phyloP scores from a whole-genome alignment of 2,329 filamentous ascomycete genomes.

The Ceratocystis cacaofunesta region DNA sequence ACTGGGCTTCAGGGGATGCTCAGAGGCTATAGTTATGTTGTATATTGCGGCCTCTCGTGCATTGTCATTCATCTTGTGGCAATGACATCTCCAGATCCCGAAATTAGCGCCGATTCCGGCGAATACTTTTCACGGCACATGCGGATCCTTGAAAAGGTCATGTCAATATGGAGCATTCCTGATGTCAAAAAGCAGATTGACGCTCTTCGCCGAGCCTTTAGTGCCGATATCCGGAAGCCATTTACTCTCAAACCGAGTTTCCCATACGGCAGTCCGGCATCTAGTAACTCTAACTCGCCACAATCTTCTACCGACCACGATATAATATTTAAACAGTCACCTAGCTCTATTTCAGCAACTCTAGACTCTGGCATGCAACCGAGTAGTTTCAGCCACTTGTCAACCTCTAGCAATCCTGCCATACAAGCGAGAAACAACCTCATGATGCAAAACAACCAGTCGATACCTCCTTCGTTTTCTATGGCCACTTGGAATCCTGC shows the following conservation, averaged over 20 bases:
- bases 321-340: slow-evolving; percentile 11
- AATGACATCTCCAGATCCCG: slow-evolving; percentile 81
- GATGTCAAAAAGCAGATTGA: slow-evolving; percentile 86
- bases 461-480: slow-evolving; percentile 37
- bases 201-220: slow-evolving; percentile 78
- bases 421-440: slow-evolving; percentile 9
- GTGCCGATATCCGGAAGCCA: slow-evolving; percentile 65
- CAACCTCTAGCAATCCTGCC: slow-evolving; percentile 21
- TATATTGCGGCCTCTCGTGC: slow-evolving; percentile 84
- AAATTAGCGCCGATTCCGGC: slow-evolving; percentile 68
- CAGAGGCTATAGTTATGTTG: slow-evolving; percentile 82
- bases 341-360: slow-evolving; percentile 6
- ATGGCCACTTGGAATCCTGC: slow-evolving; percentile 62
- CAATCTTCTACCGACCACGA: slow-evolving; percentile 25
- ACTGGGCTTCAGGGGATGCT: slow-evolving; percentile 81
- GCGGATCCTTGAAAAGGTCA: slow-evolving; percentile 78
- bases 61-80: slow-evolving; percentile 88
- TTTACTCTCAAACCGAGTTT: slow-evolving; percentile 84
- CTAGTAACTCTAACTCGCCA: slow-evolving; percentile 48
- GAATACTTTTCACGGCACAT: slow-evolving; percentile 89
- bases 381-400: slow-evolving; percentile 7
- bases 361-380: slow-evolving; percentile 9
- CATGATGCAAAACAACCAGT: slow-evolving; percentile 29
- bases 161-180: slow-evolving; percentile 69
- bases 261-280: slow-evolving; percentile 67